Conservation (phyloP, 768 basidiomycete genomes). For the Leccinum boreale region DNA sequence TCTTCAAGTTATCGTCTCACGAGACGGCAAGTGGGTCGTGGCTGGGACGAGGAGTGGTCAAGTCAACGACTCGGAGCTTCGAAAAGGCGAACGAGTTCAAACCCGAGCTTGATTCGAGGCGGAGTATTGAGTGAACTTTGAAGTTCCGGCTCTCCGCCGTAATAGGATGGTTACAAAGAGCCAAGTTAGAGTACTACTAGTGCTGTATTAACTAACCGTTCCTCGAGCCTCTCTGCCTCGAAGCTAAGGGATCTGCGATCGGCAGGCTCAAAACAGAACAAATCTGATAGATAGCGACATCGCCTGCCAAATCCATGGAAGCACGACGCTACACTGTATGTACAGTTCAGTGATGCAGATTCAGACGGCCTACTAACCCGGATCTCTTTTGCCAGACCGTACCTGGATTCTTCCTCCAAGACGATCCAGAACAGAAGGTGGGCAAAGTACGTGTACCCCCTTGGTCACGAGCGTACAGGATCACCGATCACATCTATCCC, state of each 20-base stretch:
- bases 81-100: too few species aligned
- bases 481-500: background rate
- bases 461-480: background rate
- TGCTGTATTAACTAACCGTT: too few species aligned
- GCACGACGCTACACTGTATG: slow-evolving; percentile 17
- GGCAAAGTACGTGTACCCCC: slow-evolving; percentile 8
- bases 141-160: background rate
- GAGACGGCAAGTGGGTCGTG: too few species aligned
- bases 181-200: too few species aligned
- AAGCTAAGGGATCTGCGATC: background rate
- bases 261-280: background rate
- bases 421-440: slow-evolving; percentile 13
- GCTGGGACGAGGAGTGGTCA: too few species aligned
- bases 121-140: background rate
- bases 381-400: slow-evolving; percentile 2
- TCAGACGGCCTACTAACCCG: background rate
- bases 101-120: background rate
- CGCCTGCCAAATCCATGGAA: slow-evolving; percentile 1
- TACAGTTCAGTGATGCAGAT: background rate
- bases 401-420: slow-evolving; percentile 18
- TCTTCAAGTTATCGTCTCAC: too few species aligned
- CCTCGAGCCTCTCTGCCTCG: background rate
- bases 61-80: too few species aligned
- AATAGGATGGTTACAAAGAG: background rate
- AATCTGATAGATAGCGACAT: background rate